phyloP scores from a whole-genome alignment of 2,329 filamentous ascomycete genomes.

The Cladosporium phlei region DNA sequence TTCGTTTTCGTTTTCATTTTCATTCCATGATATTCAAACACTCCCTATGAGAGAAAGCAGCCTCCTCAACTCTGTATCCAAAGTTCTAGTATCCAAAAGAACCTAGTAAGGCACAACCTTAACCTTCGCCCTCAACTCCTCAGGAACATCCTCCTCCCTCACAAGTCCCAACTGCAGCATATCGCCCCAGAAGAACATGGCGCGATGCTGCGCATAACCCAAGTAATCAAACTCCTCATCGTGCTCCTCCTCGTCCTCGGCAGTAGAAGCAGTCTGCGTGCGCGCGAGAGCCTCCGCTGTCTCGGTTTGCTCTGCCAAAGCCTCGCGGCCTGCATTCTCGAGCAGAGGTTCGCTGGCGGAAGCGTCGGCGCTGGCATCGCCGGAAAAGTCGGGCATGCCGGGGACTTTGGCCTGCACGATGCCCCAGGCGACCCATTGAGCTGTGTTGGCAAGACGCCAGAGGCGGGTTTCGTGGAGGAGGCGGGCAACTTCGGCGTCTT shows the following conservation, averaged over 20 bases:
- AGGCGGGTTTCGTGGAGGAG: slow-evolving; percentile 74
- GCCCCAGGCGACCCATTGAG: slow-evolving; percentile 92
- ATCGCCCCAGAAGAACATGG: slow-evolving; percentile 93
- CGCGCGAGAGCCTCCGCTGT: slow-evolving; percentile 20
- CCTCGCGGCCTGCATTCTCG: slow-evolving; percentile 18
- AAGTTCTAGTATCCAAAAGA: too few relatives aligned
- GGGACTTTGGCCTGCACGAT: slow-evolving; percentile 90
- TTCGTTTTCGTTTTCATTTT: too few relatives aligned
- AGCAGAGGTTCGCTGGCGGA: slow-evolving; percentile 20
- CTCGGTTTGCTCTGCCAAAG: slow-evolving; percentile 27
- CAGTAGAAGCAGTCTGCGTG: slow-evolving; percentile 16
- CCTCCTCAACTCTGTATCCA: too few relatives aligned
- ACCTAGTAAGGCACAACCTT: slow-evolving; percentile 64
- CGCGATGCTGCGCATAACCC: slow-evolving; percentile 82
- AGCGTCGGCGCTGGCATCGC: slow-evolving; percentile 22
- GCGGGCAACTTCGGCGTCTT: slow-evolving; percentile 62
- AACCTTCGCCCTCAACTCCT: slow-evolving; percentile 57
- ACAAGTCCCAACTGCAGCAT: slow-evolving; percentile 72
- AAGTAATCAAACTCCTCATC: slow-evolving; percentile 87
- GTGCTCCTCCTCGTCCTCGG: slow-evolving; percentile 42
- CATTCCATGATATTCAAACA: too few relatives aligned
- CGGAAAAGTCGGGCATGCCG: slow-evolving; percentile 54
- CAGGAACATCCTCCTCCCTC: slow-evolving; percentile 69
- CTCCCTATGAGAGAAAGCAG: too few relatives aligned
- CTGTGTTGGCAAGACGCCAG: slow-evolving; percentile 84